A percentile compares a stretch with the other conserved stretches of the same genome.
Conservation (phyloP, 331 rosid species). For the Quercus phellos region DNA sequence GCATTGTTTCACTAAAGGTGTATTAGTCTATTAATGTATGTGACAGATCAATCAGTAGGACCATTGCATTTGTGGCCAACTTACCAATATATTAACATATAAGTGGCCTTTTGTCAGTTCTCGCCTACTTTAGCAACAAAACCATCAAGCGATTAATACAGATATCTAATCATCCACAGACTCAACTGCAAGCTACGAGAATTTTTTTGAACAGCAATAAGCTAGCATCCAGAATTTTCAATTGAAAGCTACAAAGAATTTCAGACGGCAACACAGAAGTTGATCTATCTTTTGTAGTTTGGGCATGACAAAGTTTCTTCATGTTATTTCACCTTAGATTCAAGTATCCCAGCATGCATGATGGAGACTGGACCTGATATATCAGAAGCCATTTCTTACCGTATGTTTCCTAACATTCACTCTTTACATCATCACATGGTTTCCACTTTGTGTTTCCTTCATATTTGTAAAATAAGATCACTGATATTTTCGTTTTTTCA, state of each 20-base stretch:
- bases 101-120: slow-evolving; percentile 46
- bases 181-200: slow-evolving; percentile 13
- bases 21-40: slow-evolving; percentile 18
- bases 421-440: not conserved
- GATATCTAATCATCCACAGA: slow-evolving; percentile 10
- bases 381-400: slow-evolving; percentile 28
- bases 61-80: slow-evolving; percentile 51
- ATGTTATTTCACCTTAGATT: slow-evolving; percentile 15
- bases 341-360: slow-evolving; percentile 12
- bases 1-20: slow-evolving; percentile 14
- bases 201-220: not conserved
- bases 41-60: slow-evolving; percentile 45
- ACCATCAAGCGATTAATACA: slow-evolving; percentile 20
- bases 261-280: not conserved
- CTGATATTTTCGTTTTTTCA: not conserved
- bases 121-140: slow-evolving; percentile 19
- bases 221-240: slow-evolving; percentile 1
- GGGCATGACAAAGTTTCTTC: slow-evolving; percentile 19
- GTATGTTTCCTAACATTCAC: slow-evolving; percentile 15
- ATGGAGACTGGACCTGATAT: slow-evolving; percentile 45
- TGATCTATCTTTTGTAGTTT: slow-evolving; percentile 4
- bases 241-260: not conserved
- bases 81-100: slow-evolving; percentile 32
- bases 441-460: slow-evolving; percentile 1
- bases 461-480: not conserved